phyloP scores from a whole-genome alignment of 2,329 filamentous ascomycete genomes.

The Fusarium sp. region DNA sequence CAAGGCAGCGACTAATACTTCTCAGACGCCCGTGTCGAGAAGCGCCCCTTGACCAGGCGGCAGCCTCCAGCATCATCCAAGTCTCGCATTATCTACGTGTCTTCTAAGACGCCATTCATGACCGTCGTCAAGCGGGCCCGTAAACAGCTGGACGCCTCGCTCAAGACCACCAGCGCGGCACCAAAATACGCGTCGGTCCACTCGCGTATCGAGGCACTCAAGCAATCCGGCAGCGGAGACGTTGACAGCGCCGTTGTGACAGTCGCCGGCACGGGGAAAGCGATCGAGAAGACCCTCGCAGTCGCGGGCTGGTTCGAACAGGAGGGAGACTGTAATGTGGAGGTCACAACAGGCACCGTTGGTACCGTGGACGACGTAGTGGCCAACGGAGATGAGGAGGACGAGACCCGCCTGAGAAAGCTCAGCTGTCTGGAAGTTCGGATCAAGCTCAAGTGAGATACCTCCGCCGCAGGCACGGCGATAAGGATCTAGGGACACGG shows the following conservation, averaged over 20 bases:
- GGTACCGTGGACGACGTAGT: constrained; percentile 76
- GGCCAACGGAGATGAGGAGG: constrained; percentile 50
- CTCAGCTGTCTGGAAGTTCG: constrained; percentile 63
- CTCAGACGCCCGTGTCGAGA: constrained; percentile 61
- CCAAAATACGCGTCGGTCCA: constrained; percentile 60
- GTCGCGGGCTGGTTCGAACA: constrained; percentile 74
- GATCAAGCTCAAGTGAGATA: constrained; percentile 57
- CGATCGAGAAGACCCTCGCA: constrained; percentile 71
- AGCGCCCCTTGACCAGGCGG: constrained; percentile 58
- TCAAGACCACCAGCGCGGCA: constrained; percentile 56
- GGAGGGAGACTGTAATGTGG: constrained; percentile 67
- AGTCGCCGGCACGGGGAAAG: constrained; percentile 73
- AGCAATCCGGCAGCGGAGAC: constrained; percentile 46
- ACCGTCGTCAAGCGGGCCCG: constrained; percentile 73
- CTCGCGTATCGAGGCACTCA: constrained; percentile 58
- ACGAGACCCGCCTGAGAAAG: constrained; percentile 58
- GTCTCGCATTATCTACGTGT: constrained; percentile 70
- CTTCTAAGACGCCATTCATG: constrained; percentile 73
- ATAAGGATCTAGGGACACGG: constrained; percentile 11
- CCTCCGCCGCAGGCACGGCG: neutral
- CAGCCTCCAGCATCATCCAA: constrained; percentile 57
- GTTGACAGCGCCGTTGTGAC: constrained; percentile 58
- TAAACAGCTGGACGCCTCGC: constrained; percentile 68
- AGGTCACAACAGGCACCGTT: constrained; percentile 70
- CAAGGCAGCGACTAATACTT: neutral